These are phyloP conservation scores for Apophysomyces elegans DNA, from an alignment of 371 early-diverging fungal species.

Conservation along the genomic window DNA sequence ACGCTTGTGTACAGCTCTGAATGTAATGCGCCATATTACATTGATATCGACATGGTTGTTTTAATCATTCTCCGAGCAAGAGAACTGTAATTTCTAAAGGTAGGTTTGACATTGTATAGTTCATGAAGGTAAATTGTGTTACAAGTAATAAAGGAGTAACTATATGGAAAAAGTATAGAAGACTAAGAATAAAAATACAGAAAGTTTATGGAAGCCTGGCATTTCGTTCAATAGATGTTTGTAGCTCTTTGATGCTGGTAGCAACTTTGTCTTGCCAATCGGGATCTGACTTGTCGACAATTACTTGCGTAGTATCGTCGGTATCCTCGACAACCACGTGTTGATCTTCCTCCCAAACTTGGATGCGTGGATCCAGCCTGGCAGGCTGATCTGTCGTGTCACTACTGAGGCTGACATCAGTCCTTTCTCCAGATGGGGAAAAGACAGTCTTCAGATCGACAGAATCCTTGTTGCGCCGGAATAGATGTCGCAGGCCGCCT, in stretches of 20 bases:
- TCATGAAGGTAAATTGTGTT: too few species aligned
- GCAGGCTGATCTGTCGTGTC: neutral
- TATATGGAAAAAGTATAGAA: neutral
- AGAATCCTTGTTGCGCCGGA: slow-evolving; percentile 4
- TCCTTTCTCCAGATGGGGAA: neutral
- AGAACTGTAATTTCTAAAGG: too few species aligned
- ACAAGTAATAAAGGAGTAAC: neutral
- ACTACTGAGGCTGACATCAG: neutral
- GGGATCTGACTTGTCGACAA: slow-evolving; percentile 33
- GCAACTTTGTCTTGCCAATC: slow-evolving; percentile 33
- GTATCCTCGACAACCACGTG: slow-evolving; percentile 43
- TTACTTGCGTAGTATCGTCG: slow-evolving; percentile 22
- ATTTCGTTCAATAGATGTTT: neutral
- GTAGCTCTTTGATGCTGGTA: slow-evolving; percentile 26
- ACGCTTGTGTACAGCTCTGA: too few species aligned
- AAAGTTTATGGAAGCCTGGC: neutral
- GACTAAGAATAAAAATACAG: neutral
- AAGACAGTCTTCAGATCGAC: slow-evolving; percentile 4
- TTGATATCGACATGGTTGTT: too few species aligned
- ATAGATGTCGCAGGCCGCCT: slow-evolving; percentile 5
- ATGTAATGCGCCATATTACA: too few species aligned
- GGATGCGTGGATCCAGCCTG: slow-evolving; percentile 25
- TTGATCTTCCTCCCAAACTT: slow-evolving; percentile 45
- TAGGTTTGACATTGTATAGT: too few species aligned
- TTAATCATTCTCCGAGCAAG: too few species aligned